Conservation (phyloP, 805 yeast genomes). For the Suhomyces pyralidae region DNA sequence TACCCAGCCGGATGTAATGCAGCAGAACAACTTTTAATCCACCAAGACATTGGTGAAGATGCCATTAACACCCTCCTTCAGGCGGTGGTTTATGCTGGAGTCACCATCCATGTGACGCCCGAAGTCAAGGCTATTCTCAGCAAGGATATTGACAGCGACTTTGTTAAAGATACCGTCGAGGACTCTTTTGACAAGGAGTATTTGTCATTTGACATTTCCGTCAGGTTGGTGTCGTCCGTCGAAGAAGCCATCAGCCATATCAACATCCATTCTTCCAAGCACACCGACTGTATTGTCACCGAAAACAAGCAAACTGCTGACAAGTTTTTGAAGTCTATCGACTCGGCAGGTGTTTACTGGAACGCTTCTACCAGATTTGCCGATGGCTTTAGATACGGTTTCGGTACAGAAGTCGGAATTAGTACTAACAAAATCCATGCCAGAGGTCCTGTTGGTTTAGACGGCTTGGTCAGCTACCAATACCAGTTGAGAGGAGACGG, state of each 20-base stretch:
- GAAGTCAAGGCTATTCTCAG: conserved; percentile 40
- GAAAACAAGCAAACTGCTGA: conserved; percentile 70
- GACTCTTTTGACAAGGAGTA: conserved; percentile 82
- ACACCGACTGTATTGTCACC: conserved; percentile 90
- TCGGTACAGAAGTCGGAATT: conserved; percentile 98
- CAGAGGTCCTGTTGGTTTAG: conserved; percentile 97
- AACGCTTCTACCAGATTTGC: conserved; percentile 96
- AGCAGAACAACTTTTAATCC: conserved; percentile 77
- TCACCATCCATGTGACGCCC: conserved; percentile 65
- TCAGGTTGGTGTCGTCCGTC: conserved; percentile 56
- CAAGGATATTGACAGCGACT: conserved; percentile 18
- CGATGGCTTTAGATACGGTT: conserved; percentile 97
- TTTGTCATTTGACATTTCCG: conserved; percentile 78
- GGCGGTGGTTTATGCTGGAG: conserved; percentile 59
- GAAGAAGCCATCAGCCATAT: conserved; percentile 82
- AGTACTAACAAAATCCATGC: conserved; percentile 97
- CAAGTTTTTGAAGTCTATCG: conserved; percentile 75
- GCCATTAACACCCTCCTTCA: conserved; percentile 24
- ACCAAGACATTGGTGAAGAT: conserved; percentile 38
- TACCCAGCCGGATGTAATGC: conserved; percentile 99
- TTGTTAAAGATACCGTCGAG: conserved; percentile 49
- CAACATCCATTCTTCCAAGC: conserved; percentile 90
- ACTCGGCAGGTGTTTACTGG: conserved; percentile 97
- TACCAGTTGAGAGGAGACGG: conserved; percentile 91
- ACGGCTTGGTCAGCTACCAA: conserved; percentile 94